Evolutionary conservation across 345 rosid genomes (phyloP).

Genomic region (Populus tremula): DNA sequence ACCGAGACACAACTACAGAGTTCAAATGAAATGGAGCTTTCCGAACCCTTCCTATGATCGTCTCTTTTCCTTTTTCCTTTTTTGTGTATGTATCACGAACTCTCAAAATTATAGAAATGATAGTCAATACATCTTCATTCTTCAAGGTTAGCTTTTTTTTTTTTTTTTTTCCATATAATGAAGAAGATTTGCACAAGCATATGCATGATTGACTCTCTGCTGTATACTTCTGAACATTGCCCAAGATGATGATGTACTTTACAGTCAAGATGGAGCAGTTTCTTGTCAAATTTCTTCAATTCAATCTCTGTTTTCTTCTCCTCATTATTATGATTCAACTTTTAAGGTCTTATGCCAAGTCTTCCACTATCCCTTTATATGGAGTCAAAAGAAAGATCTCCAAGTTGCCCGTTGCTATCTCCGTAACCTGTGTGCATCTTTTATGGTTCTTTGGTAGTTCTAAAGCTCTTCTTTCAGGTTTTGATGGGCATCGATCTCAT

Average conservation of each 20-base stretch:
- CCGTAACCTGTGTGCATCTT: neutral
- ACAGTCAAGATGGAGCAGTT: neutral
- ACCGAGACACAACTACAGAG: conserved; percentile 45
- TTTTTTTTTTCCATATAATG: neutral
- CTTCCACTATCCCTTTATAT: neutral
- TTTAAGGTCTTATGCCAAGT: neutral
- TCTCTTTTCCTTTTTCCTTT: neutral
- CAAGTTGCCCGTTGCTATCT: neutral
- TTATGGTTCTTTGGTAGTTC: neutral
- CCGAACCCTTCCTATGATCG: conserved; percentile 80
- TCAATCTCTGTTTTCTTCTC: neutral
- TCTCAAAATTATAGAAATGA: conserved; percentile 15
- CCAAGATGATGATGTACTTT: neutral
- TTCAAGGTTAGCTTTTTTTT: neutral
- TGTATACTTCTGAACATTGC: neutral
- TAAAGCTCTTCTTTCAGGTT: neutral
- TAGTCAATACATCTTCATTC: conserved; percentile 17
- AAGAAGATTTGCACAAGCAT: neutral
- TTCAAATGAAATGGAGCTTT: conserved; percentile 95
- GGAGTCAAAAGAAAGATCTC: neutral
- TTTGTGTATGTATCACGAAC: conserved; percentile 21
- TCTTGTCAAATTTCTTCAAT: neutral
- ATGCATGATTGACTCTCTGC: neutral
- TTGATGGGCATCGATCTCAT: neutral
- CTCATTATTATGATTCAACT: neutral